Evolutionary conservation across 345 rosid genomes (phyloP).

Genomic region (Eucalyptus curtisii): DNA sequence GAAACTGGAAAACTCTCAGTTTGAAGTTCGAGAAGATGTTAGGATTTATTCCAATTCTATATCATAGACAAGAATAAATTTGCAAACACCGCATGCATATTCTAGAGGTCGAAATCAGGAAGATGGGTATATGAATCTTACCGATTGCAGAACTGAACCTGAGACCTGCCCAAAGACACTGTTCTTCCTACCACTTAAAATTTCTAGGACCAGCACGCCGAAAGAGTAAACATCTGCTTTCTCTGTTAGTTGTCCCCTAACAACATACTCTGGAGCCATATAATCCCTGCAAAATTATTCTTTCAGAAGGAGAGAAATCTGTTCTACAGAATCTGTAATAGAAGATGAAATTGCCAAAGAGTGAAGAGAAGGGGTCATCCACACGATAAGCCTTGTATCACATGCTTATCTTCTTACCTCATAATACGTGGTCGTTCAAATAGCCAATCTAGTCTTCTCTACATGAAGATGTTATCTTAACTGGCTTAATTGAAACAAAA

Average conservation of each 20-base stretch:
- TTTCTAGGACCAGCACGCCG: constrained; percentile 2
- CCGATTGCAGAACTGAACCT: background rate
- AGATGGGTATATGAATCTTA: background rate
- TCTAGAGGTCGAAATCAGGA: background rate
- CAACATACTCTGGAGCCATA: constrained; percentile 11
- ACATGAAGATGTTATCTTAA: background rate
- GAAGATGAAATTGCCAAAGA: background rate
- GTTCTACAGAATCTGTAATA: background rate
- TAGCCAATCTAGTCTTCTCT: background rate
- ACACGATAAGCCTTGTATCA: background rate
- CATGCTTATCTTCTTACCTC: background rate
- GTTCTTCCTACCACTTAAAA: background rate
- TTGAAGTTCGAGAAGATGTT: background rate
- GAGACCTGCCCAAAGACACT: background rate
- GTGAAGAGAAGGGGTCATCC: background rate
- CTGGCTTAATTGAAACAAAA: background rate
- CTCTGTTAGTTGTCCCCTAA: constrained; percentile 5
- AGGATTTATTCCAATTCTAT: background rate
- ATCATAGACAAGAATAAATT: background rate
- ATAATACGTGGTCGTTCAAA: background rate
- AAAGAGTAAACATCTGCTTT: constrained; percentile 4
- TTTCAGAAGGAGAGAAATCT: background rate
- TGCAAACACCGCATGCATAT: background rate
- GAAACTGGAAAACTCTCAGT: background rate
- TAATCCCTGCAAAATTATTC: background rate